Evolutionary conservation across 257 asterid genomes (phyloP).

Genomic region (Scutellaria galericulata): DNA sequence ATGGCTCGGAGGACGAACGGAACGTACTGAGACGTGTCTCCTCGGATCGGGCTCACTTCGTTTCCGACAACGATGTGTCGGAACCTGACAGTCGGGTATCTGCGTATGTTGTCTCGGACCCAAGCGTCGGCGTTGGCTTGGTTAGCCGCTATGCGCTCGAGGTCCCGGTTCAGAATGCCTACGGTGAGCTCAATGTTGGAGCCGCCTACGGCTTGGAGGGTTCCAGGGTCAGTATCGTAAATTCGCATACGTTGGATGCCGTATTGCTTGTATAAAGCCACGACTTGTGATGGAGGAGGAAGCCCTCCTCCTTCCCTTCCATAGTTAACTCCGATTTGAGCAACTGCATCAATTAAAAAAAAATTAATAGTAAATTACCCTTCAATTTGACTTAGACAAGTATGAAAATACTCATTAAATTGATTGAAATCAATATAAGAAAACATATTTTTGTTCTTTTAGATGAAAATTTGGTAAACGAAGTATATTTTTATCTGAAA

Average conservation of each 20-base stretch:
- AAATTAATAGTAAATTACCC: no score
- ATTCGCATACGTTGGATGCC: constrained; percentile 42
- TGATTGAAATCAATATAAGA: no score
- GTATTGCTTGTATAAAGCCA: constrained; percentile 37
- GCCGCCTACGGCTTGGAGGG: constrained; percentile 44
- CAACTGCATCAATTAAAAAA: constrained; percentile 24
- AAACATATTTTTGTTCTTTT: no score
- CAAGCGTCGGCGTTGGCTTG: constrained; percentile 39
- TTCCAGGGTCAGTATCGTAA: constrained; percentile 34
- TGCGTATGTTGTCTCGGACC: constrained; percentile 41
- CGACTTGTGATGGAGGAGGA: constrained; percentile 37
- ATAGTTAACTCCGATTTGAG: constrained; percentile 41
- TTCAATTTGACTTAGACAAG: no score
- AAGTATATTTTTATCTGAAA: no score
- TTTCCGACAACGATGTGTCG: constrained; percentile 41
- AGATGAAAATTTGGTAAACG: no score
- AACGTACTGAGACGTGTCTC: constrained; percentile 11
- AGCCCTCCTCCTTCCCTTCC: constrained; percentile 35
- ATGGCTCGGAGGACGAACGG: constrained; percentile 37
- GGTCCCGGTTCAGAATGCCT: constrained; percentile 37
- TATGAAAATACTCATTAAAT: no score
- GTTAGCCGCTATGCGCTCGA: constrained; percentile 25
- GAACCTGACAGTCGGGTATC: constrained; percentile 23
- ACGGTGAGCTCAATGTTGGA: constrained; percentile 45
- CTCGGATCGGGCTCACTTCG: constrained; percentile 41